Conservation (phyloP, 176 grass and related monocot species). For the Themeda triandra region DNA sequence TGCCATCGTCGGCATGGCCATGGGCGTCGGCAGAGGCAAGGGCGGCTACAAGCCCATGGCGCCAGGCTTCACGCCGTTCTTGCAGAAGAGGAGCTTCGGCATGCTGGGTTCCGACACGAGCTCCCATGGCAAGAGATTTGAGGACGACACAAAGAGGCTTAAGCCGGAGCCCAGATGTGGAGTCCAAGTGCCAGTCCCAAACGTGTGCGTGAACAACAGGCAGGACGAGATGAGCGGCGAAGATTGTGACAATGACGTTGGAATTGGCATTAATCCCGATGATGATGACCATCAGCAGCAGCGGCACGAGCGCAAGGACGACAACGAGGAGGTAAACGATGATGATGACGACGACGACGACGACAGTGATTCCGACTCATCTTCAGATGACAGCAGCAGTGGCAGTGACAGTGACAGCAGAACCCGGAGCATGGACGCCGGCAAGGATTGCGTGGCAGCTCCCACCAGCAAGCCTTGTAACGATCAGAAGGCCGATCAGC, state of each 20-base stretch:
- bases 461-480: not conserved
- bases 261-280: not conserved
- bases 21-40: not conserved
- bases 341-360: not conserved
- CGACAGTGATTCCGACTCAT: constrained; percentile 32
- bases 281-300: not conserved
- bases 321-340: not conserved
- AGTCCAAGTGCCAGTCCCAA: not conserved
- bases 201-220: constrained; percentile 1
- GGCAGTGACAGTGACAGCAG: not conserved
- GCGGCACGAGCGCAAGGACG: not conserved
- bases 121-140: not conserved
- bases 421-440: not conserved
- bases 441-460: not conserved
- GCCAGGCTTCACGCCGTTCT: not conserved
- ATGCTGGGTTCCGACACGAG: not conserved
- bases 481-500: not conserved
- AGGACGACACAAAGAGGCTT: not conserved
- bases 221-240: constrained; percentile 1
- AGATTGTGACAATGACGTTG: not conserved
- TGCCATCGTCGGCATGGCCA: not conserved
- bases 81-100: constrained; percentile 10
- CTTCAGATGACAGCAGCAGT: constrained; percentile 3
- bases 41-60: not conserved
- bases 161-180: constrained; percentile 6